Evolutionary conservation across 2,329 filamentous ascomycete genomes (phyloP), one percentile per base, ranked within the genome.

Genomic region (Penicillium oxalicum): DNA sequence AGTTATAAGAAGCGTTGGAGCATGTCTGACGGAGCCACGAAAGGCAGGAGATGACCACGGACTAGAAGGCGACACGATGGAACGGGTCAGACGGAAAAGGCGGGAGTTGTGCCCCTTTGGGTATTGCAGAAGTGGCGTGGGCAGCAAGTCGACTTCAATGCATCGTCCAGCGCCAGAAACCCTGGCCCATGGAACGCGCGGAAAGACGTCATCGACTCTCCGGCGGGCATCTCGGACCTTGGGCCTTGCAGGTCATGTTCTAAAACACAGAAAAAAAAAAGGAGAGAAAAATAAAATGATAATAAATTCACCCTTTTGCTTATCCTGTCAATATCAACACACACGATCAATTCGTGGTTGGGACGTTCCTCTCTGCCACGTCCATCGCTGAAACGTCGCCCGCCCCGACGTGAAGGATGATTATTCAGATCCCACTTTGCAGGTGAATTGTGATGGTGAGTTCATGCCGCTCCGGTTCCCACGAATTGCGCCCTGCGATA

Each of bases 121-220:
- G 41, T 12, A 44, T 37, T 9, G 46, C 43, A 37, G 49, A 49
- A 49, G 51, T 49, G 51, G 37, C 40, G 32, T 44, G 41, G 41
- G 40, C 50, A 45, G 41, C 44, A 27, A 45, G 29, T 24, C n/a
- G 34, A 39, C 28, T 29, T 27, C 40, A 45, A 32, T 26, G 37
- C 25, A 52, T 18, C 18, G 46, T 39, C 34, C 47, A 49, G 40
- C 37, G 29, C 36, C 18, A 28, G 38, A 41, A 29, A 34, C 35
- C 39, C 27, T n/a, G 11, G 40, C 38, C 46, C 44, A 45, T 48
- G 50, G 52, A 49, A 49, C 47, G 50, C 52, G 47, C 50, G 52
- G 49, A 52, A 26, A 48, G 40, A 55, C 52, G 52, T 55, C 52
- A 51, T 52, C 50, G 52, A 53, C 48, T 53, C 40, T 40, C 50